Evolutionary conservation across 2,329 filamentous ascomycete species (phyloP), one percentile per base, ranked within the genome.

Genomic region (Westerdykella aurantiaca): DNA sequence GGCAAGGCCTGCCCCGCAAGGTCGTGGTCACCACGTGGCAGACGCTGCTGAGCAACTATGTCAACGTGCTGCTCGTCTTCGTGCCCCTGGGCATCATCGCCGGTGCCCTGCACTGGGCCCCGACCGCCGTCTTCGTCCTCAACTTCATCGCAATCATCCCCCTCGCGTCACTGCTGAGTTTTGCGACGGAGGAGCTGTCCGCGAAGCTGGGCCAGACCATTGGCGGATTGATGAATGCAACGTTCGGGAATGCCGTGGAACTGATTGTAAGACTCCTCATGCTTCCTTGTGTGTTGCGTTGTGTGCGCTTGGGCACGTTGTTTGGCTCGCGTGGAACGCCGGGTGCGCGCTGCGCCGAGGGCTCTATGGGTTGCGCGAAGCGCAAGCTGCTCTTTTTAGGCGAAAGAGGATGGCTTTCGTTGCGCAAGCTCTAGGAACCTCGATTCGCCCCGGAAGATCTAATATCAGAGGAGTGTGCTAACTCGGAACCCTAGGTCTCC

Each of bases 131-230:
- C 51, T 90, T 90, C 66, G 72, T 80, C 39, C 77, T 89, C 64
- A 90, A 90, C 71, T 89, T 89, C 71, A 77, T 89, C 54, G 86
- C 86, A 55, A 88, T 89, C 52, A 82, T 89, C 49, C 85, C 85
- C 2, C 75, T 89, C 31, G 85, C 85, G 11, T 80, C 84, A 17
- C 76, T 88, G 47, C 72, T 89, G 46, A 86, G 83, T 43, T 88
- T 87, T 65, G 85, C 85, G 46, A 88, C 86, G 1, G 86, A 89
- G 66, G 84, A 89, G 68, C 79, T 90, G 47, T 82, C 83, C 3
- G 72, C 77, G 12, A 83, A 83, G 61, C 70, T 89, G 18, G 86
- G 86, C 38, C 82, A 88, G 57, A 85, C 85, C 1, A 66, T 89
- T 22, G 86, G 86, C 45, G 86, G 86, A 14, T 67, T 87, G 49